These are phyloP conservation scores for Diaporthe citri DNA, from an alignment of 2,329 filamentous ascomycete species.

Conservation along the genomic window DNA sequence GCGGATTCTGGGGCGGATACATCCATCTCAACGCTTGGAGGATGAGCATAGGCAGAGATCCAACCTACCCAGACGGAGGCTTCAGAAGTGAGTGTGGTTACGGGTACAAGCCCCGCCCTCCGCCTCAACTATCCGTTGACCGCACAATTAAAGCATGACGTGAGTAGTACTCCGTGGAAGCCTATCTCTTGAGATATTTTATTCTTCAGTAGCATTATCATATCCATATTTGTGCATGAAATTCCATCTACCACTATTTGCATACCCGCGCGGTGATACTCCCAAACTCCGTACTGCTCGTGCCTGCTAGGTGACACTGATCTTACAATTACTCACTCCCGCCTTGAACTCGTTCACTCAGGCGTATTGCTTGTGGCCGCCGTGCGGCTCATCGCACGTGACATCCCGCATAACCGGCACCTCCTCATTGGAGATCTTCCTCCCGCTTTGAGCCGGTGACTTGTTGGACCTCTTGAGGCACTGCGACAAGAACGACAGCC, in stretches of 20 bases:
- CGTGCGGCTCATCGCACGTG: background rate
- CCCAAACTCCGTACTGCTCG: background rate
- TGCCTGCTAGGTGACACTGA: background rate
- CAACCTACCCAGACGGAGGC: background rate
- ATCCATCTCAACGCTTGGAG: background rate
- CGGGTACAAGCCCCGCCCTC: background rate
- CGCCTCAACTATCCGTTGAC: no score
- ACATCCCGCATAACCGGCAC: conserved; percentile 9
- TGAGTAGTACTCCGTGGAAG: no score
- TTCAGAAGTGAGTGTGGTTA: background rate
- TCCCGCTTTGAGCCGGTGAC: background rate
- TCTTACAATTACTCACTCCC: background rate
- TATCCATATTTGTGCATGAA: background rate
- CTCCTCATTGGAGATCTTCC: conserved; percentile 17
- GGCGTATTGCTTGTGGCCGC: background rate
- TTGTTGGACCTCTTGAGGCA: conserved; percentile 14
- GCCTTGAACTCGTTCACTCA: background rate
- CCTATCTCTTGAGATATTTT: background rate
- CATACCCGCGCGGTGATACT: background rate
- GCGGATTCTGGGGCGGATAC: background rate
- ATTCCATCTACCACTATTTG: background rate
- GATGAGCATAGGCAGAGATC: background rate
- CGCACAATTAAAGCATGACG: background rate
- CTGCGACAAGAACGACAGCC: conserved; percentile 22
- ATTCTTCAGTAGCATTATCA: background rate